Conservation (phyloP, 495 filamentous ascomycete genomes). For the Podospora pseudocomata region DNA sequence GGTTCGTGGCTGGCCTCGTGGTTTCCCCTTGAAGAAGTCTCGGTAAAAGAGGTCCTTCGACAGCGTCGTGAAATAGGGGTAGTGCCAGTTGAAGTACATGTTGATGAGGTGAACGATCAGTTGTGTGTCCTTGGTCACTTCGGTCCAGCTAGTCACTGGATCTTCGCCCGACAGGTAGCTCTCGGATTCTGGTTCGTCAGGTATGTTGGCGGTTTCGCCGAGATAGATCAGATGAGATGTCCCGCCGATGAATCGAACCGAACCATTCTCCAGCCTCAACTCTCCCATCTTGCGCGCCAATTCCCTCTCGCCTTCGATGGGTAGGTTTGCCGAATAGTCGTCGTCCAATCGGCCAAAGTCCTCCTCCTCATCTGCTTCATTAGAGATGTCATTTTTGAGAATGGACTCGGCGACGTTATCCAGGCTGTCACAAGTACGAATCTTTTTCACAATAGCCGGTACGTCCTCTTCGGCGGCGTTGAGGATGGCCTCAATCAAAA, state of each 20-base stretch:
- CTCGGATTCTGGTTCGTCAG: constrained; percentile 51
- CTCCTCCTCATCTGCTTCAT: constrained; percentile 39
- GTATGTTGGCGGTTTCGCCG: constrained; percentile 47
- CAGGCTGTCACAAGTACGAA: constrained; percentile 86
- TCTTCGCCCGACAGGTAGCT: constrained; percentile 50
- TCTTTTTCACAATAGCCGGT: constrained; percentile 73
- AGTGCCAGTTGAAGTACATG: constrained; percentile 99
- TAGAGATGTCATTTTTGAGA: constrained; percentile 41
- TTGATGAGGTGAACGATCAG: constrained; percentile 84
- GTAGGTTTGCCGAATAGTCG: constrained; percentile 36
- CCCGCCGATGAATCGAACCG: constrained; percentile 87
- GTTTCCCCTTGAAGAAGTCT: constrained; percentile 70
- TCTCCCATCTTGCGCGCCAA: constrained; percentile 92
- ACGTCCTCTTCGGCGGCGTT: constrained; percentile 85
- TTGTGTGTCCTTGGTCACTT: constrained; percentile 72
- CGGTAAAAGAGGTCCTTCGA: constrained; percentile 86
- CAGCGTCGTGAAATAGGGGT: constrained; percentile 90
- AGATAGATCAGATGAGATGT: constrained; percentile 92
- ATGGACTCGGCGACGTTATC: constrained; percentile 86
- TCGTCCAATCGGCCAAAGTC: constrained; percentile 31
- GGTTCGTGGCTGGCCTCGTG: constrained; percentile 37
- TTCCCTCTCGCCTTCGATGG: constrained; percentile 74
- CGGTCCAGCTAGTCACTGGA: constrained; percentile 79
- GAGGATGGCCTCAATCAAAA: constrained; percentile 86
- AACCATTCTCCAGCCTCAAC: constrained; percentile 80